Base-by-base conservation (phyloP, 2,329 filamentous ascomycete species). In the Aspergillus alliaceus region DNA sequence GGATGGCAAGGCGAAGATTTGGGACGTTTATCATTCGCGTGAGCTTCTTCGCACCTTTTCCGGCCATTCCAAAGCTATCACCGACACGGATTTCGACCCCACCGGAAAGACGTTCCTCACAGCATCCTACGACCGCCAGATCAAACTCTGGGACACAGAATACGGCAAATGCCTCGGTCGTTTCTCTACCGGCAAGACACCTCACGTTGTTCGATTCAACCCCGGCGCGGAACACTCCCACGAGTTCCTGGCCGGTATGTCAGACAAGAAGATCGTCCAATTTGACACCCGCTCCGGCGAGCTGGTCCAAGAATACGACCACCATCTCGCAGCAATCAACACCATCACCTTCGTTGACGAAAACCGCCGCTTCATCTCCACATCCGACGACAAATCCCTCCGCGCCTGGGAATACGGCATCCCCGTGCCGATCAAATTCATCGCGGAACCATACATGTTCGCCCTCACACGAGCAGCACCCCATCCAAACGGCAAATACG, bases 371-470 rank as follows among this genome's bases (percentile, higher is more conserved):
- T 99, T 99, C 82, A 95, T 99, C 80, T 96, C 93, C 25, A 99
- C 96, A 1, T 96, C 91, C 0, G 95, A 99, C 79, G 95, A 99
- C 80, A 96, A 97, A 75, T 93, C 90, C 7, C 84, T 99, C 24
- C 89, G 95, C 59, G 93, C 93, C 1, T 99, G 96, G 96, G 96
- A 99, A 77, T 98, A 96, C 79, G 91, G 93, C 66, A 98, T 99
- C 66, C 95, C 95, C 1, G 95, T 99, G 0, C 95, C 95, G 0
- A 98, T 99, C 82, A 98, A 97, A 74, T 96, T 96, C 79, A 96
- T 96, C 69, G 93, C 93, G 25, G 95, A 99, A 73, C 92, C 93
- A 2, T 91, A 97, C 80, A 97, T 99, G 92, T 99, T 95, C 76
- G 89, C 92, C 7, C 90, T 99, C 82, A 96, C 93, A 4, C 90